These are phyloP conservation scores for Mycena polygramma DNA, from an alignment of 768 basidiomycete genomes.

Conservation along the genomic window DNA sequence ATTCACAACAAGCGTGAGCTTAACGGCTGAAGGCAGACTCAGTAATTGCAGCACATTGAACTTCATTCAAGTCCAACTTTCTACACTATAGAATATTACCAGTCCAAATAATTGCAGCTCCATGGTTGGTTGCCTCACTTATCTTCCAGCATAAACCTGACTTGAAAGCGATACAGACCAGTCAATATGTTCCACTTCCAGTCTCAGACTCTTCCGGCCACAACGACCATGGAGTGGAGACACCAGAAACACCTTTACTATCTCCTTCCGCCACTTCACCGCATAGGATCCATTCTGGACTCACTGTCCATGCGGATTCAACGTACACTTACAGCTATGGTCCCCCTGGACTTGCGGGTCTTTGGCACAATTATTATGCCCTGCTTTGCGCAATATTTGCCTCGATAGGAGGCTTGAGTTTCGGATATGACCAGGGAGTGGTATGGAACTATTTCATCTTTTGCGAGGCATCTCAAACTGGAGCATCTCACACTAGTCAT, in stretches of 20 bases:
- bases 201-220: not conserved
- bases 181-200: conserved; percentile 20
- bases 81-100: no score
- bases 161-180: not conserved
- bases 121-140: no score
- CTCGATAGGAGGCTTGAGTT: conserved; percentile 81
- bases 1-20: no score
- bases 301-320: conserved; percentile 52
- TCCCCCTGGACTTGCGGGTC: conserved; percentile 74
- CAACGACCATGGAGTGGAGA: not conserved
- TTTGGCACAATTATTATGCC: conserved; percentile 74
- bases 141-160: not conserved
- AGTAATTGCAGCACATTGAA: no score
- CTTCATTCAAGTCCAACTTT: no score
- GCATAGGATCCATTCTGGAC: not conserved
- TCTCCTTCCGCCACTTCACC: not conserved
- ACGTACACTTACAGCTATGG: conserved; percentile 81
- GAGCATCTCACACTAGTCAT: not conserved
- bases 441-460: conserved; percentile 39
- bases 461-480: not conserved
- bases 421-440: conserved; percentile 89
- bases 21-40: no score
- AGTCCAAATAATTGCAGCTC: no score
- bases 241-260: conserved; percentile 15
- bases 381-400: conserved; percentile 80